phyloP scores from a whole-genome alignment of 1,284 basidiomycete genomes.

The Ceratorhiza oryzae-sativae region DNA sequence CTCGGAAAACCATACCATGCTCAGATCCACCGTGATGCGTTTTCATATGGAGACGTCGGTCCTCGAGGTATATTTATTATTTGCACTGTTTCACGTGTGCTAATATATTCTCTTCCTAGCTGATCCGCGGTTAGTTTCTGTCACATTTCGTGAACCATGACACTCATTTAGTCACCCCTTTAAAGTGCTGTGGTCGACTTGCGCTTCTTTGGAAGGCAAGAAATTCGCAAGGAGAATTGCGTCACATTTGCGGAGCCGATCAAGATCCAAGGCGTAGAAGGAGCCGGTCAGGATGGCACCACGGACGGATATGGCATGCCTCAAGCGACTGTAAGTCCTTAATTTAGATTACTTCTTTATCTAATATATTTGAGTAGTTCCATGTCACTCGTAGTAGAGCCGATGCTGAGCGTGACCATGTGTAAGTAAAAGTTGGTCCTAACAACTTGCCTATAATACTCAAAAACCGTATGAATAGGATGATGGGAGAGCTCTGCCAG shows the following conservation, averaged over 20 bases:
- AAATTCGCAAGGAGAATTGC: slow-evolving; percentile 44
- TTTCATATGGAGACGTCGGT: slow-evolving; percentile 48
- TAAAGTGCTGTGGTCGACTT: slow-evolving; percentile 47
- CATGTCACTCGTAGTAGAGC: not conserved
- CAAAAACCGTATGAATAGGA: too few species aligned
- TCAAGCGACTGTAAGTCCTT: slow-evolving; percentile 47
- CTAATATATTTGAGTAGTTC: slow-evolving; percentile 56
- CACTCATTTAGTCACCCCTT: not conserved
- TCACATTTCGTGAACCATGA: slow-evolving; percentile 45
- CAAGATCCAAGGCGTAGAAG: not conserved
- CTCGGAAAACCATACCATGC: slow-evolving; percentile 45
- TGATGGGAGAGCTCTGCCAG: slow-evolving; percentile 34
- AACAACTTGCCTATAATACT: too few species aligned
- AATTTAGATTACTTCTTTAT: slow-evolving; percentile 45
- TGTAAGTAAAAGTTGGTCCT: not conserved
- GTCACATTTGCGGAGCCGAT: slow-evolving; percentile 45
- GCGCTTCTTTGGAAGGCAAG: slow-evolving; percentile 45
- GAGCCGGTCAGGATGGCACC: not conserved
- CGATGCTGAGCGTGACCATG: slow-evolving; percentile 8
- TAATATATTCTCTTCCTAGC: slow-evolving; percentile 45
- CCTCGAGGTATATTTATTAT: slow-evolving; percentile 32
- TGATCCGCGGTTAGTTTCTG: slow-evolving; percentile 49
- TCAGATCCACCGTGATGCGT: slow-evolving; percentile 52
- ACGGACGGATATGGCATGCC: slow-evolving; percentile 52
- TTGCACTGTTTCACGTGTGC: not conserved